phyloP scores from a whole-genome alignment of 345 rosid species.

The Bruguiera parviflora region DNA sequence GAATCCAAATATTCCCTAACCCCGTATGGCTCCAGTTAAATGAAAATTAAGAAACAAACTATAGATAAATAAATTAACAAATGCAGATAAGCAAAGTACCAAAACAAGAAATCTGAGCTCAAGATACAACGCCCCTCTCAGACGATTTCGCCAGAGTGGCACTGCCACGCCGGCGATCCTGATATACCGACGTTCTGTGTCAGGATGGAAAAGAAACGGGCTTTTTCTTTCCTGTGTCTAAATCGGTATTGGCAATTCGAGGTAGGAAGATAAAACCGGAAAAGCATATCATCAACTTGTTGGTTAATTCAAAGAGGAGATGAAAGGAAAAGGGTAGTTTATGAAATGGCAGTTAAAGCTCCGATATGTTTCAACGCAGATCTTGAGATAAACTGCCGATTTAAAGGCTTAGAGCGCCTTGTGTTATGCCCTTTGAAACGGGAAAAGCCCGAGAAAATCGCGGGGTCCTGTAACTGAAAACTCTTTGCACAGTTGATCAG shows the following conservation, averaged over 20 bases:
- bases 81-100: too few species aligned
- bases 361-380: constrained; percentile 11
- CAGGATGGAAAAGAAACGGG: too few species aligned
- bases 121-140: neutral
- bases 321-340: neutral
- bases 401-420: constrained; percentile 13
- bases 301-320: neutral
- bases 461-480: constrained; percentile 12
- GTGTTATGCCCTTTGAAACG: constrained; percentile 31
- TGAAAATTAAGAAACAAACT: too few species aligned
- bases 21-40: too few species aligned
- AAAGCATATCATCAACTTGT: too few species aligned
- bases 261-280: too few species aligned
- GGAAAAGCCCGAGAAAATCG: constrained; percentile 23
- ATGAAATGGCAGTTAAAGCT: neutral
- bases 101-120: too few species aligned
- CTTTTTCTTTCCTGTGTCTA: too few species aligned
- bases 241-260: too few species aligned
- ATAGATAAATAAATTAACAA: too few species aligned
- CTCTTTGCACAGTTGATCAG: neutral
- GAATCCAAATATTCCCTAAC: too few species aligned
- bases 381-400: constrained; percentile 10
- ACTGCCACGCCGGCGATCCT: constrained; percentile 46
- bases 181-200: neutral
- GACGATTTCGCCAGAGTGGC: constrained; percentile 40